phyloP scores from a whole-genome alignment of 1,284 basidiomycete genomes.

The Heterobasidion annosum region DNA sequence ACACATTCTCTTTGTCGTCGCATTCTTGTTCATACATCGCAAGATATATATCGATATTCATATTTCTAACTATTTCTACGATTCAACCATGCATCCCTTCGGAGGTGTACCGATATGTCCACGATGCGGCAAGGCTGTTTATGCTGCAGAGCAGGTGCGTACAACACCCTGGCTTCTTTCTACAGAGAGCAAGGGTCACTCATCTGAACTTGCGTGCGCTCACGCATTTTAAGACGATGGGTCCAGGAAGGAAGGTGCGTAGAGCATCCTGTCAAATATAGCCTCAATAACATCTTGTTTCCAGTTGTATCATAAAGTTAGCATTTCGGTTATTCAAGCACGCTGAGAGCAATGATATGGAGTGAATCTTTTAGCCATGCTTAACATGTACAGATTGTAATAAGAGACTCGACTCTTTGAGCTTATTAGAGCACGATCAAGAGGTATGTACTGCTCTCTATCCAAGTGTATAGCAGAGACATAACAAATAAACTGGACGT shows the following conservation, averaged over 20 bases:
- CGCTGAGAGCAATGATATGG: not conserved
- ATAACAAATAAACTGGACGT: slow-evolving; percentile 4
- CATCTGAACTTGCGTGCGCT: slow-evolving; percentile 1
- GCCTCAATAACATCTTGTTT: slow-evolving; percentile 4
- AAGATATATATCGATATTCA: not conserved
- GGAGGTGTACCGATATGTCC: slow-evolving; percentile 59
- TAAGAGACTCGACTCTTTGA: slow-evolving; percentile 67
- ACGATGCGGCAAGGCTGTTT: slow-evolving; percentile 38
- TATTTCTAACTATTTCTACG: not conserved
- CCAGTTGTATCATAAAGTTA: slow-evolving; percentile 72
- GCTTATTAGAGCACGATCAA: slow-evolving; percentile 67
- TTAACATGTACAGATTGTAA: slow-evolving; percentile 61
- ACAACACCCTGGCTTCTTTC: not conserved
- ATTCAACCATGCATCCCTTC: slow-evolving; percentile 47
- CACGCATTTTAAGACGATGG: slow-evolving; percentile 48
- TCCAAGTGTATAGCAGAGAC: not conserved
- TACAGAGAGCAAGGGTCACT: too few relatives aligned
- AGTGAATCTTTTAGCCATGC: slow-evolving; percentile 41
- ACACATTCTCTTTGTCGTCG: not conserved
- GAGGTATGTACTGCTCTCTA: slow-evolving; percentile 34
- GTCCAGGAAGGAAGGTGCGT: slow-evolving; percentile 69
- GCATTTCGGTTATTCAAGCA: slow-evolving; percentile 1
- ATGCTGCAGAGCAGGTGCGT: slow-evolving; percentile 72
- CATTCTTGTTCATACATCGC: not conserved
- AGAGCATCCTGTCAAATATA: not conserved